Evolutionary conservation across 306 rosid species (phyloP), one percentile per base, ranked within the genome.

Genomic region (Senna tora): DNA sequence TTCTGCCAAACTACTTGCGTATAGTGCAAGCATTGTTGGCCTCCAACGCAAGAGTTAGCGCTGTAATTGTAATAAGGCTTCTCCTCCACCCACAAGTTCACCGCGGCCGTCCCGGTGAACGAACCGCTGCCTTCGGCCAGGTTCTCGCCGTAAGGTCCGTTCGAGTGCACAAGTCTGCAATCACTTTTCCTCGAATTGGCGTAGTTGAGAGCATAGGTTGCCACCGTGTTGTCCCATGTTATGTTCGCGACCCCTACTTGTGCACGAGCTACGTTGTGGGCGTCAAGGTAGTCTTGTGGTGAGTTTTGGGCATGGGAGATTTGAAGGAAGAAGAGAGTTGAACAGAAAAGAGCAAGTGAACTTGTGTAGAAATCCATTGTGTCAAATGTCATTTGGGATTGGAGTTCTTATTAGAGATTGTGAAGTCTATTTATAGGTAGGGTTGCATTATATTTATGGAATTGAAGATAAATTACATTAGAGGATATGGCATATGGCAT

Each of bases 1-100:
- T 74, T 16, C 0, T 17, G 65, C 85, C 84, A 83, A 8, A 79
- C 69, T 12, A 75, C 87, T 52, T 83, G 86, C 69, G 80, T 78
- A 28, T 75, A 76, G 46, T 74, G 65, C 32, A 14, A 21, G 50
- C 84, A 73, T 19, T 66, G 33, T 51, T 28, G 2, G 16, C 60
- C 80, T 70, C 8, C 81, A 71, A 22, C 52, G 41, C 85, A 78
- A 4, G 74, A 17, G 38, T 81, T 81, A 4, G 67, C 12, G 16
- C 5, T 1, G 75, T 74, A 65, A 41, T 59, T 11, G 28, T 69
- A 80, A 46, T 70, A 1, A 7, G 56, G 55, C 75, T 73, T 84
- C 76, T 79, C 71, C 0, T 51, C 74, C n/a, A 73, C 74, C 82
- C 84, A 80, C 66, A 74, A 1, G 32, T 43, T 58, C 76, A 81